A percentile compares a stretch with the other conserved stretches of the same genome.
phyloP scores from a whole-genome alignment of 306 rosid species.

The Prosopis cineraria region DNA sequence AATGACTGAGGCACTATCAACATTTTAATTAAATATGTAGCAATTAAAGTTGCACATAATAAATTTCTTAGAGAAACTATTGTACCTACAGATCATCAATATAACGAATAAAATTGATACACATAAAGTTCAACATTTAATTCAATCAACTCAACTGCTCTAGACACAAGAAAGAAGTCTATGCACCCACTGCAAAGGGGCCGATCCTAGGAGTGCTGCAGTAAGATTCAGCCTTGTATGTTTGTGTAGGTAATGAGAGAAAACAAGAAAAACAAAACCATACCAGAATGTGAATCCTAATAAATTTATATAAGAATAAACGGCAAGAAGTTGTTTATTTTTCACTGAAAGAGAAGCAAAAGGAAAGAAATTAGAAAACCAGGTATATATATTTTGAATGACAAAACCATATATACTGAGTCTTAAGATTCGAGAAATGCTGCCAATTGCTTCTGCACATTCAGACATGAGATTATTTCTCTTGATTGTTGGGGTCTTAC shows the following conservation, averaged over 20 bases:
- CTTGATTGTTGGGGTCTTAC: background rate
- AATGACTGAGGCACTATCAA: background rate
- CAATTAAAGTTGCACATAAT: conserved; percentile 9
- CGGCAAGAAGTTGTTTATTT: background rate
- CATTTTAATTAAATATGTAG: background rate
- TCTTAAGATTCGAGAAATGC: conserved; percentile 13
- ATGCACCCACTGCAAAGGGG: background rate
- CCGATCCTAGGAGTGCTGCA: conserved; percentile 4
- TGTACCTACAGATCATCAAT: conserved; percentile 23
- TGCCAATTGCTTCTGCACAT: conserved; percentile 7
- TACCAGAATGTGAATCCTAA: background rate
- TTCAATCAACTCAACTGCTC: background rate
- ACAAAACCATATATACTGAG: background rate
- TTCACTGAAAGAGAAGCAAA: background rate
- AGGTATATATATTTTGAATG: background rate
- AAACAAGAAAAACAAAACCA: conserved; percentile 1
- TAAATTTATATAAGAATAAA: background rate
- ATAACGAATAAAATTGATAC: conserved; percentile 12
- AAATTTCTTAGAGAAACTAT: conserved; percentile 26
- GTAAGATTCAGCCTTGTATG: background rate
- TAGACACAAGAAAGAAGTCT: background rate
- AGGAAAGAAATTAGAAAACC: background rate
- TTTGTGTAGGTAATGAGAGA: conserved; percentile 7
- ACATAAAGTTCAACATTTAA: conserved; percentile 5
- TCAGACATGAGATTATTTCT: conserved; percentile 16